phyloP scores from a whole-genome alignment of 345 rosid species.

The Theobroma cacao region DNA sequence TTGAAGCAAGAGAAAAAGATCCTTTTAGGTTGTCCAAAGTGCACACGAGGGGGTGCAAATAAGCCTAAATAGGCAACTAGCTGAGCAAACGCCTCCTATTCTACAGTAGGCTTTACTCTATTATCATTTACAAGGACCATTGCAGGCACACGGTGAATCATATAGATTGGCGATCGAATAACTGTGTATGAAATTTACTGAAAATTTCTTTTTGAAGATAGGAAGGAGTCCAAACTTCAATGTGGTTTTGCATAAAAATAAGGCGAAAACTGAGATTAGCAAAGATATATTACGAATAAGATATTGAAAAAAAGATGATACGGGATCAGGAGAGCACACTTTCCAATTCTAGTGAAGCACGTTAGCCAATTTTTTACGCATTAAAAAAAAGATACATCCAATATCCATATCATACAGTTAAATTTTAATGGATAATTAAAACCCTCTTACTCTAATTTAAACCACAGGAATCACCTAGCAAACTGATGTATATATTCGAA shows the following conservation, averaged over 20 bases:
- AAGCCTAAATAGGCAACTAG: background rate
- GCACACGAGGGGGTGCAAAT: conserved; percentile 7
- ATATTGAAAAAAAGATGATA: background rate
- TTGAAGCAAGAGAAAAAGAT: background rate
- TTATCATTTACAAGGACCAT: background rate
- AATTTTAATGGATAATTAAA: background rate
- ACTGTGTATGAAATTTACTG: background rate
- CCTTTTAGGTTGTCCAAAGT: background rate
- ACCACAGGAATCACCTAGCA: background rate
- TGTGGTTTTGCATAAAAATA: background rate
- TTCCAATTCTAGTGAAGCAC: conserved; percentile 9
- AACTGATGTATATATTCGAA: background rate
- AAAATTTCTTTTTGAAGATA: no score
- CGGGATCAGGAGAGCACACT: conserved; percentile 3
- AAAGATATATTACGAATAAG: background rate
- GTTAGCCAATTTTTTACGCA: background rate
- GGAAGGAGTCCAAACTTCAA: background rate
- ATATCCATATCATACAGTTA: background rate
- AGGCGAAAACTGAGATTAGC: background rate
- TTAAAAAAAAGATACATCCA: background rate
- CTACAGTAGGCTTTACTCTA: background rate
- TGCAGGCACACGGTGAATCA: background rate
- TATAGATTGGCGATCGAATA: background rate
- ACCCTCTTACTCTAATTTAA: background rate
- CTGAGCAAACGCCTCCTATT: conserved; percentile 7